phyloP scores from a whole-genome alignment of 1,284 basidiomycete genomes.

The Sphaerobolus stellatus region DNA sequence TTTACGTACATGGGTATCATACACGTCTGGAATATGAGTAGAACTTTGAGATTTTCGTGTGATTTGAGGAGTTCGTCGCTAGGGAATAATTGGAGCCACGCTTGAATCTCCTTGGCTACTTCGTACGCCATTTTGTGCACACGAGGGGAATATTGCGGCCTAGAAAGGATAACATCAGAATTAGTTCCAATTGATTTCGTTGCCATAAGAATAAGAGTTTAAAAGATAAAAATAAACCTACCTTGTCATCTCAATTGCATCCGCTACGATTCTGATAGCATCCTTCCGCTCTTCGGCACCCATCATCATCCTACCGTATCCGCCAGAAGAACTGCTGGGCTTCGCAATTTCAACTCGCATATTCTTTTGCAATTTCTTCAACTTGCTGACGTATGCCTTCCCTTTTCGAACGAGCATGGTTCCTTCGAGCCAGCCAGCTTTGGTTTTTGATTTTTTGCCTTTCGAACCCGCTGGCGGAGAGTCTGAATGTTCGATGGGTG shows the following conservation, averaged over 20 bases:
- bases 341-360: neutral
- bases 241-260: slow-evolving; percentile 8
- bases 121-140: slow-evolving; percentile 4
- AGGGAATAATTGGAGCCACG: slow-evolving; percentile 5
- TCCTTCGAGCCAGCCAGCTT: neutral
- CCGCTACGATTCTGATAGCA: slow-evolving; percentile 2
- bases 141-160: neutral
- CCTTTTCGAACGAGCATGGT: neutral
- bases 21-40: slow-evolving; percentile 4
- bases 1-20: slow-evolving; percentile 6
- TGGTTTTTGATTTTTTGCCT: neutral
- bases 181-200: neutral
- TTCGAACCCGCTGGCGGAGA: neutral
- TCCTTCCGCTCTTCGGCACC: neutral
- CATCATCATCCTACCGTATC: neutral
- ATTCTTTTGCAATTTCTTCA: slow-evolving; percentile 9
- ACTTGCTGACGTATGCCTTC: neutral
- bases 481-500: too few relatives aligned
- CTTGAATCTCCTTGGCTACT: neutral
- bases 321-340: neutral
- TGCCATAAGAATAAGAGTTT: neutral
- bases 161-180: neutral
- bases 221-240: neutral
- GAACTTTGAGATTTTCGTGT: neutral
- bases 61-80: neutral